Percentiles rank a stretch among this genome's conserved stretches.
These are phyloP conservation scores for Cylindrodendrum hubeiense DNA, from an alignment of 2,329 filamentous ascomycete species.

Conservation along the genomic window DNA sequence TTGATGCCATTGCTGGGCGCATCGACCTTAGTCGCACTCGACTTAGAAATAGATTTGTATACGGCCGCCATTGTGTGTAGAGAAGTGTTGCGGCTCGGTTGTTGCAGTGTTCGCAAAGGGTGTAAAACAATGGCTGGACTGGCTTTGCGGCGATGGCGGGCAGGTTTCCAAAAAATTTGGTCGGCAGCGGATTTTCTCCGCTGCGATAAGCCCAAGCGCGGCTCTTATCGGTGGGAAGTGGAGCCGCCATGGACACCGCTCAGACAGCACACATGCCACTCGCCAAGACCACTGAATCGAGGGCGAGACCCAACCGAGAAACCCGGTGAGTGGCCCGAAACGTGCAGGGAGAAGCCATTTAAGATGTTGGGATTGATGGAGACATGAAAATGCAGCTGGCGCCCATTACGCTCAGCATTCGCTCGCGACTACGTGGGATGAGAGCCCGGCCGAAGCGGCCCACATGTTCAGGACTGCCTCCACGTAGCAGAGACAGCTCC, in stretches of 20 bases:
- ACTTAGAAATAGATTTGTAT: constrained; percentile 80
- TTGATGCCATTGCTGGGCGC: constrained; percentile 61
- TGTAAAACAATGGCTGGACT: constrained; percentile 24
- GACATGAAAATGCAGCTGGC: not conserved
- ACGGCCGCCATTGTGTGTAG: constrained; percentile 71
- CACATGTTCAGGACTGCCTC: not conserved
- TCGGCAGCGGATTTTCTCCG: constrained; percentile 45
- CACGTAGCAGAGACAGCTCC: not conserved
- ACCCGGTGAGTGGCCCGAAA: not conserved
- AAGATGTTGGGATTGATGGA: not conserved
- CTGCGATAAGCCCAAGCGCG: constrained; percentile 44
- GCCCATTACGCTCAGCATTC: not conserved
- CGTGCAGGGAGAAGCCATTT: not conserved
- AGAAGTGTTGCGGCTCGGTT: constrained; percentile 28
- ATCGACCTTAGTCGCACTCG: constrained; percentile 62
- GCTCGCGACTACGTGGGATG: not conserved
- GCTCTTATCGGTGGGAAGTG: constrained; percentile 44
- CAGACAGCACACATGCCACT: constrained; percentile 23
- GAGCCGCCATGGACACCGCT: constrained; percentile 37
- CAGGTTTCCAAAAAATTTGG: constrained; percentile 45
- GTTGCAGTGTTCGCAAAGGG: constrained; percentile 33
- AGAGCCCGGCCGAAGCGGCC: not conserved
- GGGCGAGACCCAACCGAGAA: constrained; percentile 1
- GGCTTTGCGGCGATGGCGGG: constrained; percentile 39
- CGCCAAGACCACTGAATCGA: not conserved